Conservation (phyloP, 257 asterid genomes). For the Nicotiana tabacum region DNA sequence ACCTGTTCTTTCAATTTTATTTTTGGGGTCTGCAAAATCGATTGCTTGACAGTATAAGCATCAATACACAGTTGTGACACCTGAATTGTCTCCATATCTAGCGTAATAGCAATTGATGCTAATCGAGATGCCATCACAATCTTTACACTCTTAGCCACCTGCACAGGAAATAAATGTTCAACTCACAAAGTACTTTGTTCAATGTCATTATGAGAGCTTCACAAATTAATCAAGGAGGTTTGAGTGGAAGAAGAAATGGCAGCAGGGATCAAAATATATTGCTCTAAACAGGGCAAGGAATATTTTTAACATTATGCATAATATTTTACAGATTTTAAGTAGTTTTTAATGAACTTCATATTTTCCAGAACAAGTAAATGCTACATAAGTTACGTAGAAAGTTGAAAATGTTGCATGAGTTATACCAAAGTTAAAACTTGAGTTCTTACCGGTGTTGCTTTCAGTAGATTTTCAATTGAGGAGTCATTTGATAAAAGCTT, state of each 20-base stretch:
- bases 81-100: constrained; percentile 60
- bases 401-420: neutral
- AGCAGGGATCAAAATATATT: neutral
- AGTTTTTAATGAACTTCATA: neutral
- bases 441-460: too few relatives aligned
- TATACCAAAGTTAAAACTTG: too few relatives aligned
- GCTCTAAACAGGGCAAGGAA: neutral
- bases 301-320: neutral
- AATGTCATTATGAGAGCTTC: neutral
- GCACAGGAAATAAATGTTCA: constrained; percentile 17
- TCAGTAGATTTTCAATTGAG: too few relatives aligned
- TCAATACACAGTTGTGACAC: constrained; percentile 60
- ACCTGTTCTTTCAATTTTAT: constrained; percentile 75
- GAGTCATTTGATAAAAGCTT: too few relatives aligned
- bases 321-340: neutral
- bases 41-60: constrained; percentile 58
- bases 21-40: constrained; percentile 56
- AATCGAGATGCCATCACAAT: constrained; percentile 54
- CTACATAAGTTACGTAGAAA: neutral
- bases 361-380: neutral
- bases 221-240: neutral
- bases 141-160: constrained; percentile 85
- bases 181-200: neutral
- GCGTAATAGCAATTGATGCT: constrained; percentile 62
- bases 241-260: neutral